Base-by-base conservation (phyloP, 768 basidiomycete species). In the Harrya chromipes region DNA sequence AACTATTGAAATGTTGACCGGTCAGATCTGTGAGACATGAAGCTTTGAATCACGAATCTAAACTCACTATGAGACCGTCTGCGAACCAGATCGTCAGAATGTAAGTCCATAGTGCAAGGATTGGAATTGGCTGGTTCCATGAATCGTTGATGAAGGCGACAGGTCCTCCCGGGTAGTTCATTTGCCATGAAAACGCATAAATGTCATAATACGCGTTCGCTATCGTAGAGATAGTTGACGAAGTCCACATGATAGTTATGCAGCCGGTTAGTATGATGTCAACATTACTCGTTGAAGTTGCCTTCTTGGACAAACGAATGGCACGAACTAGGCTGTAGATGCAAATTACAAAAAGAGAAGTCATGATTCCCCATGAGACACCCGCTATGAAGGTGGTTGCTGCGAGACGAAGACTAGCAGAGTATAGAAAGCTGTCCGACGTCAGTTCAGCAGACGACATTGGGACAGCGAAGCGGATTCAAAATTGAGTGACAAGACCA, bases 161-260 rank as follows among this genome's bases (percentile, higher is more conserved):
- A 20, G 40, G 47, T 16, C 40, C 47, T 20, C 47, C 47, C 7
- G 47, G 34, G 20, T 48, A 48, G 40, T 48, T 24, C 34, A 41
- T 26, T 27, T 42, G 8, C 47, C 47, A 48, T 4, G 40, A 35
- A 36, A 14, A 48, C 2, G 47, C 40, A 11, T 48, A 41, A 5
- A 48, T 20, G 12, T 4, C 8, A 19, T 13, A 21, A 17, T 33
- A 26, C 16, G 47, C 40, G 8, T 42, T 48, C n/a, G 33, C 23
- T 2, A 48, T 26, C 17, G 26, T 35, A 2, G 23, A 2, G 23
- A 42, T 3, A 12, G 29, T 48, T 36, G 40, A 48, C 17, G 19
- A 16, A 6, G 19, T n/a, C 40, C 40, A 42, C 26, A 48, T 24
- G 11, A 36, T 36, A 12, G 36, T 19, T 17, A 37, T 19, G 24